These are phyloP conservation scores for Bacterosira constricta DNA, from an alignment of 108 stramenopile genomes.

Conservation along the genomic window DNA sequence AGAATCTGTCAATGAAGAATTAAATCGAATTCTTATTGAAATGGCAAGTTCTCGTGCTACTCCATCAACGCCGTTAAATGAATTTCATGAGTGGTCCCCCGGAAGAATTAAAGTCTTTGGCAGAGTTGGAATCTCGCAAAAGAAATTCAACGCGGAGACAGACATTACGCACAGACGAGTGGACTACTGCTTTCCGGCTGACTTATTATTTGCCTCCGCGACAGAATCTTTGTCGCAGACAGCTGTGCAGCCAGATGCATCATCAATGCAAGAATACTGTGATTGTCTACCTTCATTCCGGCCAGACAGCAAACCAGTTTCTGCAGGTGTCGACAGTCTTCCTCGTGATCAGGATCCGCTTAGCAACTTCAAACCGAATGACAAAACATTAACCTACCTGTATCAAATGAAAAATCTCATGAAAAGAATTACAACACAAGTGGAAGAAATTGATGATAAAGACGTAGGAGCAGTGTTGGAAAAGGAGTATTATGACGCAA, in stretches of 20 bases:
- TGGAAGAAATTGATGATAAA: conserved; percentile 52
- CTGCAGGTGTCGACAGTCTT: not conserved
- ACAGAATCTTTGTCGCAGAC: not conserved
- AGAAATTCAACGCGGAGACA: conserved; percentile 79
- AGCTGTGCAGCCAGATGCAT: conserved; percentile 17
- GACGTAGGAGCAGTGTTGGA: conserved; percentile 61
- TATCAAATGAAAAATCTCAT: conserved; percentile 66
- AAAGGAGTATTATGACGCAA: conserved; percentile 50
- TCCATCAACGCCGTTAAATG: not conserved
- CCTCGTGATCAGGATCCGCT: not conserved
- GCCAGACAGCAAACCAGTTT: conserved; percentile 28
- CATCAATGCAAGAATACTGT: conserved; percentile 34
- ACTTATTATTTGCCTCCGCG: conserved; percentile 49
- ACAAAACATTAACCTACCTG: conserved; percentile 50
- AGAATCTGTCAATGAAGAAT: conserved; percentile 49
- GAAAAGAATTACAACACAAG: conserved; percentile 64
- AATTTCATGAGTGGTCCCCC: conserved; percentile 24
- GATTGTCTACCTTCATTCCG: conserved; percentile 48
- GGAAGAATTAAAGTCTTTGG: conserved; percentile 70
- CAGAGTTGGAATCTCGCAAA: conserved; percentile 56
- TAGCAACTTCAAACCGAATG: conserved; percentile 9
- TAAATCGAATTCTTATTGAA: conserved; percentile 10
- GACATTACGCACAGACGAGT: conserved; percentile 72
- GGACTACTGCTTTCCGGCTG: conserved; percentile 76
- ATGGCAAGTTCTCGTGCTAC: not conserved